Evolutionary conservation across 148 eudicot species (phyloP), one percentile per base, ranked within the genome.

Genomic region (Chenopodium berlandieri): DNA sequence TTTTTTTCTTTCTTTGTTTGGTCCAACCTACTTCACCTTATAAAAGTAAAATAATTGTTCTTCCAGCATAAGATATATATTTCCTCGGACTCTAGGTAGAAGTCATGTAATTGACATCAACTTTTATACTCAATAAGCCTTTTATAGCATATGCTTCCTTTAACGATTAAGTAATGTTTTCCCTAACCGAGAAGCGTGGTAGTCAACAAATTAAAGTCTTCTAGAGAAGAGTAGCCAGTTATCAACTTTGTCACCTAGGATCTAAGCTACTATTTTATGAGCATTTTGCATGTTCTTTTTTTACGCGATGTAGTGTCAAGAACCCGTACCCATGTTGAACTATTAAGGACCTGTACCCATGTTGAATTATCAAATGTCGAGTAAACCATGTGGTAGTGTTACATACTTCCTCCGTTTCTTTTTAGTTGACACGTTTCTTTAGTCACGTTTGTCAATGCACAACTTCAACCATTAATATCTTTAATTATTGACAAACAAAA

Each of bases 21-120:
- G 13, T 73, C 52, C 62, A 67, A n/a, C 23, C 76, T 66, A 75
- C 79, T 81, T 50, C 65, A 80, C 77, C 63, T 6, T 20, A 31
- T 56, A 22, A 19, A 14, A 56, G 62, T 56, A 2, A 56, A 56
- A 56, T 27, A 76, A 67, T 8, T 76, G 20, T 76, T 60, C 20
- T 60, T 19, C 25, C 23, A 56, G 58, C 20, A 31, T 56, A 19
- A 58, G 25, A 47, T 56, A 25, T 27, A 9, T 52, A 52, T 22
- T 19, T 17, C 75, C 14, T 72, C 56, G 32, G 19, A 27, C 2
- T 54, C 25, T 31, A 56, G 78, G 30, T 34, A 12, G 23, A 54
- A 75, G 62, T 44, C 17, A 14, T 32, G 16, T 27, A 27, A 75
- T 75, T 17, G 40, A 75, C 25, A 58, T 19, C 48, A 54, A 32